These are phyloP conservation scores for Haematococcus sp. DNA, from an alignment of 139 green algal genomes.

Conservation along the genomic window DNA sequence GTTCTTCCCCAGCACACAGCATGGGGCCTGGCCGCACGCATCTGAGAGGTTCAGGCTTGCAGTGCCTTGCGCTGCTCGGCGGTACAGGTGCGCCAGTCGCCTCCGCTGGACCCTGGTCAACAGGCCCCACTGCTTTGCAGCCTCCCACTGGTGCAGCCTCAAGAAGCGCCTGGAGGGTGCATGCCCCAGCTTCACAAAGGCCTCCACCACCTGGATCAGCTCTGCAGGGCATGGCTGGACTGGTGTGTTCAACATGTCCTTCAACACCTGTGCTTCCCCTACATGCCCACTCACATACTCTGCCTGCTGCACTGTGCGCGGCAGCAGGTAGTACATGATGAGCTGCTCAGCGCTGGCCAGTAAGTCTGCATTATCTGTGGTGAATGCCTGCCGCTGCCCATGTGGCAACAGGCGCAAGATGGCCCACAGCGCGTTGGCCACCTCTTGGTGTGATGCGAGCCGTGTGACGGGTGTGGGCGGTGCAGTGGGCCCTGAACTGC, in stretches of 20 bases:
- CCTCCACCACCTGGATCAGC: background rate
- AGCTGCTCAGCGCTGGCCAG: background rate
- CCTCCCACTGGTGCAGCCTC: constrained; percentile 1
- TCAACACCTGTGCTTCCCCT: too few species aligned
- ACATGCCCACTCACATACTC: too few species aligned
- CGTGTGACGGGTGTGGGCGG: too few species aligned
- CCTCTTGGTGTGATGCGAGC: too few species aligned
- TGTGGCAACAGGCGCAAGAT: too few species aligned
- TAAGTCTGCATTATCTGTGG: background rate
- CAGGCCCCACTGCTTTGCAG: background rate
- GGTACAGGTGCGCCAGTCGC: background rate
- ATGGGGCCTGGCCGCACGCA: background rate
- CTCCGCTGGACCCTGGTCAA: background rate
- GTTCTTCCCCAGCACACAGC: background rate
- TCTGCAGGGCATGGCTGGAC: background rate
- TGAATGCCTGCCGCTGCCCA: too few species aligned
- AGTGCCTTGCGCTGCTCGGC: background rate
- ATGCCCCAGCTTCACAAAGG: constrained; percentile 1
- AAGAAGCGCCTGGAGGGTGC: background rate
- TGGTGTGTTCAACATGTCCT: too few species aligned
- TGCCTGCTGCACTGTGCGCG: too few species aligned
- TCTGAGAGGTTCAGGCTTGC: background rate
- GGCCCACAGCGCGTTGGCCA: too few species aligned
- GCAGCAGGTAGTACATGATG: background rate
- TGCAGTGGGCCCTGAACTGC: too few species aligned